phyloP scores from a whole-genome alignment of 2,329 filamentous ascomycete species.

The Helotiales sp. region DNA sequence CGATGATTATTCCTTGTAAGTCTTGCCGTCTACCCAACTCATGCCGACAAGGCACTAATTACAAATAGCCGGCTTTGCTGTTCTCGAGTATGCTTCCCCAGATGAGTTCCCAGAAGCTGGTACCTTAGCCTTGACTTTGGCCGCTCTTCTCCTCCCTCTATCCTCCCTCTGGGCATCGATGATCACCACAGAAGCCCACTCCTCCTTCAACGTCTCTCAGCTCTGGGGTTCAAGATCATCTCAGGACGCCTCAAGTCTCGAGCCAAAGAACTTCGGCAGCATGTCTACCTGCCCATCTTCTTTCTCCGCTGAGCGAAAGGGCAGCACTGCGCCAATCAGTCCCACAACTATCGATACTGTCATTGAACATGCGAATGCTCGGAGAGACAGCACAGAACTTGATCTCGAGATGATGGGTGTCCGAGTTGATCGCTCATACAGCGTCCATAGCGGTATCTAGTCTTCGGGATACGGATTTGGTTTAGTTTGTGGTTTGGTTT shows the following conservation, averaged over 20 bases:
- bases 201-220: conserved; percentile 31
- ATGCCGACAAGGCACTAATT: conserved; percentile 19
- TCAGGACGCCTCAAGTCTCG: conserved; percentile 13
- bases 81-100: conserved; percentile 55
- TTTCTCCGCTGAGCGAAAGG: conserved; percentile 24
- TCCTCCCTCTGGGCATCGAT: conserved; percentile 68
- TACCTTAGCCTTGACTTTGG: conserved; percentile 59
- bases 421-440: conserved; percentile 35
- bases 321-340: conserved; percentile 23
- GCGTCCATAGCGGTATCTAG: conserved; percentile 25
- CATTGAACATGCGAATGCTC: conserved; percentile 12
- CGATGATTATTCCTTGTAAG: conserved; percentile 67
- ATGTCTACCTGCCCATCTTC: conserved; percentile 18
- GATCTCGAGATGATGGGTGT: conserved; percentile 40
- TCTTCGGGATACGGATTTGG: neutral
- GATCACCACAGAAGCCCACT: conserved; percentile 30
- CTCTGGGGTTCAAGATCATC: conserved; percentile 14
- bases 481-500: neutral
- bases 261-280: conserved; percentile 20
- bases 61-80: conserved; percentile 61
- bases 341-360: conserved; percentile 24
- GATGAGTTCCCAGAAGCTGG: conserved; percentile 56
- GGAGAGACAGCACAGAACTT: conserved; percentile 38
- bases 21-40: neutral
- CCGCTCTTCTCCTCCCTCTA: conserved; percentile 67